Evolutionary conservation across 441 rosid species (phyloP).

Genomic region (Gossypium davidsonii): DNA sequence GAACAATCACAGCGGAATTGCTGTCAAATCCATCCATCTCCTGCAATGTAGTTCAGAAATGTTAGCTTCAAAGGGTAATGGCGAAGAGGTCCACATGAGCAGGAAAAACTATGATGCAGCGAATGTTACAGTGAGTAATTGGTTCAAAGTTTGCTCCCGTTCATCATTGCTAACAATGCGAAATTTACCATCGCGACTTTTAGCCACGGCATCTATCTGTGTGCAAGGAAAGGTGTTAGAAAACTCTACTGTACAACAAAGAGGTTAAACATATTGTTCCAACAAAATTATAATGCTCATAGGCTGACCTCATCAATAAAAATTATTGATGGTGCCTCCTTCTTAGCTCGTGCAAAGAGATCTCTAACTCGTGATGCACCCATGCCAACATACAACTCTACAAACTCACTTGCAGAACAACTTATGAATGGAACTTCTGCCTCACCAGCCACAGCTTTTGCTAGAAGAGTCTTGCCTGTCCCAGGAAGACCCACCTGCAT

Average conservation of each 20-base stretch:
- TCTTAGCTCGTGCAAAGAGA: constrained; percentile 92
- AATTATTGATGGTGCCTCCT: constrained; percentile 90
- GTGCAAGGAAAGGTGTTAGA: background rate
- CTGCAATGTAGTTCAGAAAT: constrained; percentile 35
- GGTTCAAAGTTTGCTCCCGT: constrained; percentile 97
- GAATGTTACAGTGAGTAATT: constrained; percentile 74
- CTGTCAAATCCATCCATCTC: constrained; percentile 99
- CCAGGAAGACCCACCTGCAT: constrained; percentile 96
- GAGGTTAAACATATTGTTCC: background rate
- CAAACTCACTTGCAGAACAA: constrained; percentile 98
- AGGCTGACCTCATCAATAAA: constrained; percentile 85
- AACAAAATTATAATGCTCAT: background rate
- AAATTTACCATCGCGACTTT: constrained; percentile 90
- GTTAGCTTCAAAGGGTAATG: constrained; percentile 8
- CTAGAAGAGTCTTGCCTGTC: constrained; percentile 96
- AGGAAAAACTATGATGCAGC: constrained; percentile 11
- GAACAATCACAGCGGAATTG: constrained; percentile 72
- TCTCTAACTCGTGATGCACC: constrained; percentile 97
- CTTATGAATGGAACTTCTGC: constrained; percentile 95
- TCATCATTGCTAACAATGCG: constrained; percentile 86
- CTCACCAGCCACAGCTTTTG: constrained; percentile 96
- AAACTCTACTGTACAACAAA: constrained; percentile 1
- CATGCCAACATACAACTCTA: constrained; percentile 95
- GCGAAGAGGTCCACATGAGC: background rate
- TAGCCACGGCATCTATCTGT: constrained; percentile 99